Conservation (phyloP, 1,139 yeast species). For the Pichia sp. region DNA sequence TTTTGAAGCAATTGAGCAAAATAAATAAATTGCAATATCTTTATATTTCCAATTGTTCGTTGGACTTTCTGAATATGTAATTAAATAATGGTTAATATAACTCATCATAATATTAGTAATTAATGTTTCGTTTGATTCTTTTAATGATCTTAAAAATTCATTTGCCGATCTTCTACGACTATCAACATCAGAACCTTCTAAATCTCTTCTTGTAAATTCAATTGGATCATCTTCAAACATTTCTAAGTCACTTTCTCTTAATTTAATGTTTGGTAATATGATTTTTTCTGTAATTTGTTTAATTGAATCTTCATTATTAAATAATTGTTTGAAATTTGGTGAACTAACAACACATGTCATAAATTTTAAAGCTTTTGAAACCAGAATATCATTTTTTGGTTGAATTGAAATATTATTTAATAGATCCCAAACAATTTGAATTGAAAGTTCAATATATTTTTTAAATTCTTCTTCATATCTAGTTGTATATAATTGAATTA, state of each 20-base stretch:
- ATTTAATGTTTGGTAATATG: conserved; percentile 78
- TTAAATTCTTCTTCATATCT: conserved; percentile 90
- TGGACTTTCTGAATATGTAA: conserved; percentile 36
- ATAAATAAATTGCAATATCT: conserved; percentile 81
- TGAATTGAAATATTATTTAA: conserved; percentile 62
- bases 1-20: conserved; percentile 85
- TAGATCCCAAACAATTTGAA: conserved; percentile 76
- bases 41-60: conserved; percentile 67
- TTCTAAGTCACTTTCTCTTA: conserved; percentile 86
- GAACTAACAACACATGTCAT: conserved; percentile 75
- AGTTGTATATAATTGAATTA: conserved; percentile 78
- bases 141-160: conserved; percentile 82
- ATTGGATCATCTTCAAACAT: conserved; percentile 96
- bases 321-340: conserved; percentile 58
- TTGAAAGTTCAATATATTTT: conserved; percentile 67
- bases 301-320: conserved; percentile 62
- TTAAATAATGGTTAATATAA: conserved; percentile 68
- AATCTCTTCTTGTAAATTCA: conserved; percentile 82
- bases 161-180: conserved; percentile 89
- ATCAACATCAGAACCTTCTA: conserved; percentile 93
- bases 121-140: conserved; percentile 67
- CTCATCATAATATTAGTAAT: conserved; percentile 71
- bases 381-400: conserved; percentile 77
- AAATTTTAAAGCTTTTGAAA: conserved; percentile 74
- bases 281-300: conserved; percentile 76